phyloP scores from a whole-genome alignment of 768 basidiomycete species.

The Termitomyces sp. region DNA sequence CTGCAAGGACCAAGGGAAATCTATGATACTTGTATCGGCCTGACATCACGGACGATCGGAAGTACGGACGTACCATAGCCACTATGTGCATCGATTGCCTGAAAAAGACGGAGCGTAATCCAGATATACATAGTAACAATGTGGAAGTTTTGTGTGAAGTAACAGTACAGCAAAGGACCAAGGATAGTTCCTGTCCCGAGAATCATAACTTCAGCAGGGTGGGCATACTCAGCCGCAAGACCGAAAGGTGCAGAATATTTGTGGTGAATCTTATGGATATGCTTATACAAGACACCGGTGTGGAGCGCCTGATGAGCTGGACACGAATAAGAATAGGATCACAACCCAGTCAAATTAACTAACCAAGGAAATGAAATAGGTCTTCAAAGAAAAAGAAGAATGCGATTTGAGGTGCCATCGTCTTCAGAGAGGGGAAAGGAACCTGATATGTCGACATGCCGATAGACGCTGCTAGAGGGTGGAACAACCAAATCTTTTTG shows the following conservation, averaged over 20 bases:
- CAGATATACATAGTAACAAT: conserved; percentile 92
- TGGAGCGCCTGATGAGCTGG: conserved; percentile 89
- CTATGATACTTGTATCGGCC: conserved; percentile 30
- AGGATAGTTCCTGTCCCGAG: conserved; percentile 89
- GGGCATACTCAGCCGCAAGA: conserved; percentile 96
- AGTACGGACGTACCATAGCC: conserved; percentile 72
- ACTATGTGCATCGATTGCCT: conserved; percentile 95
- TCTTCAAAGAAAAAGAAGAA: conserved; percentile 97
- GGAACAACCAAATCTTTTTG: conserved; percentile 82
- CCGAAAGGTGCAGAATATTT: conserved; percentile 97
- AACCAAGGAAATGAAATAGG: conserved; percentile 87
- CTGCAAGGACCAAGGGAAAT: conserved; percentile 97
- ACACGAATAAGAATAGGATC: not conserved
- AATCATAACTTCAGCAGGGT: conserved; percentile 94
- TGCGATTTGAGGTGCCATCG: conserved; percentile 73
- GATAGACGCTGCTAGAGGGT: conserved; percentile 81
- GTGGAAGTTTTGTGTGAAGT: conserved; percentile 73
- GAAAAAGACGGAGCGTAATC: conserved; percentile 93
- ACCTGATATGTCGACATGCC: conserved; percentile 94
- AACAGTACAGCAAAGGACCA: conserved; percentile 86
- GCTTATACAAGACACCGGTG: conserved; percentile 78
- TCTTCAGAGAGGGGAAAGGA: conserved; percentile 75
- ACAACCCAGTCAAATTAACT: conserved; percentile 18
- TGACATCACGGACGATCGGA: not conserved
- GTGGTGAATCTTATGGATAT: conserved; percentile 98